These are phyloP conservation scores for Petasospora fabianii DNA, from an alignment of 1,139 yeast species.

Conservation along the genomic window DNA sequence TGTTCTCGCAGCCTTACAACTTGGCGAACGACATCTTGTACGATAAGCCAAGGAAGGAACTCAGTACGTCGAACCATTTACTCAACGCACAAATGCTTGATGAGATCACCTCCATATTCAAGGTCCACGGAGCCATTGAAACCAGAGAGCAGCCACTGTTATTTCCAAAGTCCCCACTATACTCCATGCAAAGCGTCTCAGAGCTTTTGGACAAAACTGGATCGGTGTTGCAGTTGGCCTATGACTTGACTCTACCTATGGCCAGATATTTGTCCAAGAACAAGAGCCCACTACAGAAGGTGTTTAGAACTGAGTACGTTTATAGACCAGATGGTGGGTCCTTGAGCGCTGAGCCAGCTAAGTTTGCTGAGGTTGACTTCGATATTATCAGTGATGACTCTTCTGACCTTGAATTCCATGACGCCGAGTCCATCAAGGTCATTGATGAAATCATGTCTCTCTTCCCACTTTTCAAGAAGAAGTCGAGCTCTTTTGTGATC, in stretches of 20 bases:
- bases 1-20: slow-evolving; percentile 80
- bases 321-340: slow-evolving; percentile 59
- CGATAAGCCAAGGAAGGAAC: slow-evolving; percentile 44
- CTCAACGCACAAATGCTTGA: slow-evolving; percentile 45
- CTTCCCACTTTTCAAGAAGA: slow-evolving; percentile 61
- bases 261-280: slow-evolving; percentile 76
- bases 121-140: slow-evolving; percentile 83
- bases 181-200: slow-evolving; percentile 60
- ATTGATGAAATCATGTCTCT: slow-evolving; percentile 65
- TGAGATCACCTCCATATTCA: slow-evolving; percentile 58
- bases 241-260: slow-evolving; percentile 83
- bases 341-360: slow-evolving; percentile 67
- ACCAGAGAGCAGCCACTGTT: slow-evolving; percentile 56
- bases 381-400: slow-evolving; percentile 65
- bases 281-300: slow-evolving; percentile 53
- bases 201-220: slow-evolving; percentile 85
- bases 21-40: slow-evolving; percentile 79
- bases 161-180: slow-evolving; percentile 79
- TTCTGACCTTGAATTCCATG: slow-evolving; percentile 50
- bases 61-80: slow-evolving; percentile 33
- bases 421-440: slow-evolving; percentile 84
- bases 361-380: slow-evolving; percentile 79
- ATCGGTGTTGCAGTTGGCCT: slow-evolving; percentile 80
- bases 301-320: slow-evolving; percentile 75
- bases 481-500: slow-evolving; percentile 55